phyloP scores from a whole-genome alignment of 768 basidiomycete genomes.

The Boletus vinaceobasis region DNA sequence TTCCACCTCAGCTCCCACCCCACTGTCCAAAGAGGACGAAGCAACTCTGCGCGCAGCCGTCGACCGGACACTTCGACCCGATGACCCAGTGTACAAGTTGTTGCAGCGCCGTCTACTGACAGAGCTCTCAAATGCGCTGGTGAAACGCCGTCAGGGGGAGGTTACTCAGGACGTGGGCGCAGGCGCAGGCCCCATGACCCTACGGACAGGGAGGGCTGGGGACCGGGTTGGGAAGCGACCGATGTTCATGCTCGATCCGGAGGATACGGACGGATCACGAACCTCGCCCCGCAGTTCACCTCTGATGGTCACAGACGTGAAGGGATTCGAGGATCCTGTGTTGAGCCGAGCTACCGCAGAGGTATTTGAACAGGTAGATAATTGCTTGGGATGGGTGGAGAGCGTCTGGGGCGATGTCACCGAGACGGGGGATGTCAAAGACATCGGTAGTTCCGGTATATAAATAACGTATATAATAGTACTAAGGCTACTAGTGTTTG shows the following conservation, averaged over 20 bases:
- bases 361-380: conserved; percentile 38
- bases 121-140: conserved; percentile 33
- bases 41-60: conserved; percentile 54
- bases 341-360: conserved; percentile 44
- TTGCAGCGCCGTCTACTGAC: conserved; percentile 56
- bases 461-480: neutral
- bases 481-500: neutral
- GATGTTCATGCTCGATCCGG: conserved; percentile 24
- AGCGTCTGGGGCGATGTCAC: conserved; percentile 51
- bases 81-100: conserved; percentile 65
- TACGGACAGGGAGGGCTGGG: conserved; percentile 33
- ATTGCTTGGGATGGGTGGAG: conserved; percentile 51
- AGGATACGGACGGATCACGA: conserved; percentile 16
- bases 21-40: conserved; percentile 44
- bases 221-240: conserved; percentile 26
- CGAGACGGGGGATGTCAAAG: conserved; percentile 3
- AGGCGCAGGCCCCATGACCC: conserved; percentile 16
- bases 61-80: conserved; percentile 55
- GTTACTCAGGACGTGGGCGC: neutral
- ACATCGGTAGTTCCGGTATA: neutral
- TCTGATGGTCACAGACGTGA: conserved; percentile 33
- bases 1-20: neutral
- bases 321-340: conserved; percentile 67
- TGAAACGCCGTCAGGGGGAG: conserved; percentile 14
- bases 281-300: neutral